Percentiles rank a stretch among this genome's conserved stretches.
phyloP scores from a whole-genome alignment of 2,329 filamentous ascomycete genomes.

The Westerdykella aurantiaca region DNA sequence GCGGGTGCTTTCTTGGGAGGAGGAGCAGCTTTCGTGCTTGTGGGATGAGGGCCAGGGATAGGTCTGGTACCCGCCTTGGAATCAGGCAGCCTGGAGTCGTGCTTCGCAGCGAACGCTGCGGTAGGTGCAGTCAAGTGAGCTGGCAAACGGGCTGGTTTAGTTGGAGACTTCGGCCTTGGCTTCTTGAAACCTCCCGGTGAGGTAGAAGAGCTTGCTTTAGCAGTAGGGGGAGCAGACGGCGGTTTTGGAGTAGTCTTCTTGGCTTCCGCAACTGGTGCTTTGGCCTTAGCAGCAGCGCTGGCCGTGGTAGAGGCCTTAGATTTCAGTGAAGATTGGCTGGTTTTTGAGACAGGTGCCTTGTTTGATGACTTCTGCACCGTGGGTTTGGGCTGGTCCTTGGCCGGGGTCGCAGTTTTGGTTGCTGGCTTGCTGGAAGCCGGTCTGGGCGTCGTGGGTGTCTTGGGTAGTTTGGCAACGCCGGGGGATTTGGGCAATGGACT shows the following conservation, averaged over 20 bases:
- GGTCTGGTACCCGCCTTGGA: conserved; percentile 39
- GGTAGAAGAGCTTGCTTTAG: conserved; percentile 14
- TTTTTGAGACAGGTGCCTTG: conserved; percentile 20
- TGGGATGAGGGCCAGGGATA: conserved; percentile 34
- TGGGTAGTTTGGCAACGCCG: conserved; percentile 13
- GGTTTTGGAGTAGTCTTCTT: conserved; percentile 21
- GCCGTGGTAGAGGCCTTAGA: conserved; percentile 21
- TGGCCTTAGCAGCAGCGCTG: conserved; percentile 20
- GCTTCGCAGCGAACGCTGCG: conserved; percentile 61
- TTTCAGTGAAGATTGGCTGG: conserved; percentile 23
- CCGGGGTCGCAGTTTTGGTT: conserved; percentile 1
- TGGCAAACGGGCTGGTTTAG: conserved; percentile 61
- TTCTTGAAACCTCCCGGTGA: conserved; percentile 34
- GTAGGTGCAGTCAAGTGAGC: conserved; percentile 65
- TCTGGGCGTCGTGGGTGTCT: conserved; percentile 27
- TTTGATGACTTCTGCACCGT: conserved; percentile 19
- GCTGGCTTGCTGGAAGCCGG: conserved; percentile 6
- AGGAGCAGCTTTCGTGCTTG: conserved; percentile 24
- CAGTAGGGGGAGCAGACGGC: conserved; percentile 6
- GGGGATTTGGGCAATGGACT: conserved; percentile 29
- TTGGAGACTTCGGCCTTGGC: conserved; percentile 54
- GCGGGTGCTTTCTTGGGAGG: conserved; percentile 24
- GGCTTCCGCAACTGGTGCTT: conserved; percentile 15
- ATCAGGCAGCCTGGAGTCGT: conserved; percentile 37
- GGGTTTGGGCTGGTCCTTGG: conserved; percentile 9